Percentiles rank a stretch among this genome's conserved stretches.
phyloP scores from a whole-genome alignment of 2,329 filamentous ascomycete genomes.

The Trichophyton verrucosum region DNA sequence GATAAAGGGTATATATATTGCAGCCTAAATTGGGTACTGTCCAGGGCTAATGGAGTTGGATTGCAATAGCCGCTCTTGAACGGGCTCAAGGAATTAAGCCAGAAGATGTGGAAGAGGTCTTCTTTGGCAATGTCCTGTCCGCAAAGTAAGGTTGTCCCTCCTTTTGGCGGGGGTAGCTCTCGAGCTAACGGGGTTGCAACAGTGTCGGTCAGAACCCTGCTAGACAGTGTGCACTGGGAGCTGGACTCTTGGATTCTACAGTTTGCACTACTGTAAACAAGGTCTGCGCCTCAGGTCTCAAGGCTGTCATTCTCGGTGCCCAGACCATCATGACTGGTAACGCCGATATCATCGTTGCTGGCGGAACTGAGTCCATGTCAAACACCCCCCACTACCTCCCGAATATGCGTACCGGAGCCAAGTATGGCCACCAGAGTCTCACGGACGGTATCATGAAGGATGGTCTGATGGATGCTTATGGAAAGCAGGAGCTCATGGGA shows the following conservation, averaged over 20 bases:
- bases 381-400: constrained; percentile 94
- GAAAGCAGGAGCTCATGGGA: constrained; percentile 92
- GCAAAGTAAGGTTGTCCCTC: constrained; percentile 54
- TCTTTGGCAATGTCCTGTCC: constrained; percentile 95
- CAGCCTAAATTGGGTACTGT: neutral
- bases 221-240: constrained; percentile 81
- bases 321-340: constrained; percentile 97
- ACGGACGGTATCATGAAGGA: constrained; percentile 90
- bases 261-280: constrained; percentile 96
- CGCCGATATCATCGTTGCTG: constrained; percentile 82
- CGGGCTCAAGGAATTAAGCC: constrained; percentile 76
- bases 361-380: constrained; percentile 96
- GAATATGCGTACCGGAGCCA: constrained; percentile 70
- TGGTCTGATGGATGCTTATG: constrained; percentile 83
- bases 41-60: neutral
- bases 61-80: constrained; percentile 57
- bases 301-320: constrained; percentile 85
- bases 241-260: constrained; percentile 66
- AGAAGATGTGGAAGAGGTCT: constrained; percentile 86
- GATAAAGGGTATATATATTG: constrained; percentile 61
- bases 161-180: neutral
- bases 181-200: constrained; percentile 11
- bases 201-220: constrained; percentile 94
- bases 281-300: constrained; percentile 90
- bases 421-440: constrained; percentile 83